Base-by-base conservation (phyloP, 805 yeast genomes). In the Starmerella geochares region DNA sequence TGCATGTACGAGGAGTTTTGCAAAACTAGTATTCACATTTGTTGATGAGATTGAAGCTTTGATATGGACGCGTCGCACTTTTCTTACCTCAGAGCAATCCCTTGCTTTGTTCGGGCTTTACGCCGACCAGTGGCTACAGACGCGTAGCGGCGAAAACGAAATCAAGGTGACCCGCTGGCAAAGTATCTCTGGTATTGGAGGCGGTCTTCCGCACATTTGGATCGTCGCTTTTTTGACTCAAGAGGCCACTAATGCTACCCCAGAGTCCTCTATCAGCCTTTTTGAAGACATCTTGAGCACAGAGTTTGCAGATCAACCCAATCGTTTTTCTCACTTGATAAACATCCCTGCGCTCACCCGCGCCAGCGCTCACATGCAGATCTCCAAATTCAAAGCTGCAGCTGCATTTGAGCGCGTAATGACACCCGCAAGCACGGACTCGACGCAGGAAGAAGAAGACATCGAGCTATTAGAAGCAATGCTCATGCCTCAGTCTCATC, bases 301-400 rank as follows among this genome's bases (percentile, higher is more conserved):
- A n/a, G 35, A 17, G 4, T 16, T 17, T 7, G 38, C 25, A 6
- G 51, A 45, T 25, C 20, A 36, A 2, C 31, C 49, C 7, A 13
- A 19, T 14, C 4, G 27, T n/a, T 48, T 50, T 16, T 29, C 51
- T 16, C 47, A 50, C 35, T 24, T 53, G 19, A 3, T n/a, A 13
- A 54, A 48, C n/a, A 48, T 38, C 10, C 39, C 53, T 2, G 27
- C 52, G 1, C 32, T 71, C 2, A 61, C 65, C 8, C 65, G 81
- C 0, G 58, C 64, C 0, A 78, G 75, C 62, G 71, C 78, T 1
- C 86, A 71, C 31, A 70, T 77, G 4, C 88, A 86, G 57, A 67
- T 80, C 17, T 80, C 88, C 1, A 84, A 86, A 46, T 70, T 84
- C 13, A 77, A 79, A 24, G 84, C 90, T 0, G 75, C 86, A 39